Base-by-base conservation (phyloP, 2,329 filamentous ascomycete genomes). In the Tolypocladium inflatum region DNA sequence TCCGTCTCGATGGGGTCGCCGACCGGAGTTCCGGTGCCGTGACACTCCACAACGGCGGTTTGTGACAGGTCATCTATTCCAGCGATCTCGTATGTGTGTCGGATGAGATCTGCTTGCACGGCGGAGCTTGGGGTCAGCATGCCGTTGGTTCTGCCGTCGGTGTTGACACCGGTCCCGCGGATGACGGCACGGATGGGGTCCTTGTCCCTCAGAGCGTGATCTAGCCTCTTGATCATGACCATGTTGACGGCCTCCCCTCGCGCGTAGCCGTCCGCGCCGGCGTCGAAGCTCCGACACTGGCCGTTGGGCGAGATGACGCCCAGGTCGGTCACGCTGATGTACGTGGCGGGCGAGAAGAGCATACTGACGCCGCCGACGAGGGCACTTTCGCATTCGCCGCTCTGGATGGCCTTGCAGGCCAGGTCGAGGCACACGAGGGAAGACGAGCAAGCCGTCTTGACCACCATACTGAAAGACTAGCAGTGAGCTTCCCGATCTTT, bases 231-330 rank as follows among this genome's bases (percentile, higher is more conserved):
- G 7, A 80, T 58, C 2, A 77, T 54, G 3, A 64, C 6, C 9
- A 58, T 57, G 35, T 43, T 56, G 37, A 80, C 55, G n/a, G 71
- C 67, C 60, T 80, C 76, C 7, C 76, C 75, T 30, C 77, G 68
- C 2, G 68, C 74, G 62, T 79, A 80, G 6, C 79, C 75, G 60
- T 71, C 64, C 1, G 67, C 70, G 0, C 65, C 58, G 26, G 61
- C 54, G 45, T 71, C 69, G 30, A 69, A 73, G 17, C 64, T 65
- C 48, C 62, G 65, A 23, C 64, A 71, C 10, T 53, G 53, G 33
- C 70, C 66, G 5, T 68, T 64, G 3, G 69, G 65, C 1, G 59
- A 59, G 4, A 64, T 52, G 13, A 62, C 55, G 21, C 57, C 51
- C 42, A 55, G 41, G 6, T 60, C 50, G 2, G 57, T 53, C 55